Conservation (phyloP, 495 filamentous ascomycete genomes). For the Talaromyces thailandensis region DNA sequence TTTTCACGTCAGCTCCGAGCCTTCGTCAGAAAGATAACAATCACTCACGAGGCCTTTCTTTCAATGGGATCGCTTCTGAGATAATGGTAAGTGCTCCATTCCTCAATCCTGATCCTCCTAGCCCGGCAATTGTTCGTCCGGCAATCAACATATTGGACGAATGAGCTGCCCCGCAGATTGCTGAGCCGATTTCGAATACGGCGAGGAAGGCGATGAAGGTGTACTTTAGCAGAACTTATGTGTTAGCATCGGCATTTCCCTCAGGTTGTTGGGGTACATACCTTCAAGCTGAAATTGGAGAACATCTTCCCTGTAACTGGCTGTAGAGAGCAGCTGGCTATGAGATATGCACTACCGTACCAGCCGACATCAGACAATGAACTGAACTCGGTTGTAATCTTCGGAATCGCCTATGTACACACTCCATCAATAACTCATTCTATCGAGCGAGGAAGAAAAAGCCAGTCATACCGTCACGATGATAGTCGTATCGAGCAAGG, state of each 20-base stretch:
- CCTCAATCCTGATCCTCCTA: conserved; percentile 13
- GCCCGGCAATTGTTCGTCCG: conserved; percentile 13
- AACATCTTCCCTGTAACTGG: conserved; percentile 23
- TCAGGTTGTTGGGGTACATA: conserved; percentile 4
- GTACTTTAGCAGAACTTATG: conserved; percentile 12
- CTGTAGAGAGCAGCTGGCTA: conserved; percentile 17
- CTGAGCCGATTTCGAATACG: conserved; percentile 12
- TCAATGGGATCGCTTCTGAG: neutral
- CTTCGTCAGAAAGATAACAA: no score
- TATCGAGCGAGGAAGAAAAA: neutral
- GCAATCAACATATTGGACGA: conserved; percentile 13
- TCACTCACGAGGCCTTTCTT: neutral
- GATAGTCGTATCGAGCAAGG: neutral
- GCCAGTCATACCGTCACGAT: no score
- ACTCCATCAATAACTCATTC: neutral
- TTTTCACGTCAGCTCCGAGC: no score
- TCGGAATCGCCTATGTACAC: conserved; percentile 38
- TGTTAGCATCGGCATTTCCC: neutral
- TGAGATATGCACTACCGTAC: conserved; percentile 23
- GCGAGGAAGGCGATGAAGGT: conserved; percentile 16
- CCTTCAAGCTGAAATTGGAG: conserved; percentile 19
- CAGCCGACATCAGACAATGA: conserved; percentile 15
- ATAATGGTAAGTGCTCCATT: conserved; percentile 15
- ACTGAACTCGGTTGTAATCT: conserved; percentile 9
- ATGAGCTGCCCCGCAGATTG: conserved; percentile 7